These are phyloP conservation scores for Zasmidium cellare DNA, from an alignment of 2,329 filamentous ascomycete species.

Conservation along the genomic window DNA sequence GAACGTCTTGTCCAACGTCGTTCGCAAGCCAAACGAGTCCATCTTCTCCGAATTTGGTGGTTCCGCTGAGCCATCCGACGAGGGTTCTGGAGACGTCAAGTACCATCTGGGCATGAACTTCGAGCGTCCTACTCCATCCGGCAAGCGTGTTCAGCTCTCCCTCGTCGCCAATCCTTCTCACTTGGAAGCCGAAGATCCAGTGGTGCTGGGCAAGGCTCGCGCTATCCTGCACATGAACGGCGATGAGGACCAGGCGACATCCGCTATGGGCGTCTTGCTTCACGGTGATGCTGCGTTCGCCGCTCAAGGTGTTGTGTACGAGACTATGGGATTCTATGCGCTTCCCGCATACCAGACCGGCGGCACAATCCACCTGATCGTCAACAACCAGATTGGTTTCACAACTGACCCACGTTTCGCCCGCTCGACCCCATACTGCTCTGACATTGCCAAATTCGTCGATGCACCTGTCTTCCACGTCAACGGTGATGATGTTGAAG, in stretches of 20 bases:
- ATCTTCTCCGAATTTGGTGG: slow-evolving; percentile 99
- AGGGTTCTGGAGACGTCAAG: slow-evolving; percentile 98
- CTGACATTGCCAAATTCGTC: slow-evolving; percentile 97
- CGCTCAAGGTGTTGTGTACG: slow-evolving; percentile 95
- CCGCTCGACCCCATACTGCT: slow-evolving; percentile 97
- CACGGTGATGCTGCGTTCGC: slow-evolving; percentile 98
- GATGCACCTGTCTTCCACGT: slow-evolving; percentile 99
- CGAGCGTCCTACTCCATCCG: slow-evolving; percentile 94
- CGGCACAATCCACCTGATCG: slow-evolving; percentile 93
- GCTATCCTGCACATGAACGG: slow-evolving; percentile 99
- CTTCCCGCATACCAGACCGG: slow-evolving; percentile 95
- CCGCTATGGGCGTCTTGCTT: slow-evolving; percentile 91
- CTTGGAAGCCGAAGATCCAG: slow-evolving; percentile 95
- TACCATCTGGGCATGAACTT: slow-evolving; percentile 99
- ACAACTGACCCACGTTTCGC: slow-evolving; percentile 97
- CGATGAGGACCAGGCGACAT: slow-evolving; percentile 83
- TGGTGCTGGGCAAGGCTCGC: slow-evolving; percentile 94
- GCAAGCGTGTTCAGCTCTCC: slow-evolving; percentile 98
- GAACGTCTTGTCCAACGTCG: slow-evolving; percentile 97
- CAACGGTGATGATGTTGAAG: slow-evolving; percentile 97
- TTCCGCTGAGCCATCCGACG: slow-evolving; percentile 80
- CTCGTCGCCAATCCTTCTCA: slow-evolving; percentile 98
- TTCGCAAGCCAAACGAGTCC: slow-evolving; percentile 98
- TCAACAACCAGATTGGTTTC: slow-evolving; percentile 99
- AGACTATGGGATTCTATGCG: slow-evolving; percentile 96